A percentile compares a stretch with the other conserved stretches of the same genome.
These are phyloP conservation scores for Platanthera guangdongensis DNA, from an alignment of 106 monocot genomes.

Conservation along the genomic window DNA sequence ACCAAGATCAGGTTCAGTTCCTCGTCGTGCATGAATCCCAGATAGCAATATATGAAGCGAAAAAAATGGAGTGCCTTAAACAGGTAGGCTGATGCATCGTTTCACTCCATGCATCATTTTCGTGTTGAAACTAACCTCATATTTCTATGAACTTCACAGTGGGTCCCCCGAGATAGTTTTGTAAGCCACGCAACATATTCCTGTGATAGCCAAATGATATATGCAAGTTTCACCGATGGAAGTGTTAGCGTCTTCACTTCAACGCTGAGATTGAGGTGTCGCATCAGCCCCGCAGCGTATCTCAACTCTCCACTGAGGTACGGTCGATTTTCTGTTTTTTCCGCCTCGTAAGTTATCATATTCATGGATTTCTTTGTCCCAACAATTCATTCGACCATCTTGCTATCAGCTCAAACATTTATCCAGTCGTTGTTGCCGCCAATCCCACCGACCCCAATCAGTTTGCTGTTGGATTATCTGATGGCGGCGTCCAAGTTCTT, in stretches of 20 bases:
- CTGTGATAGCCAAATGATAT: constrained; percentile 27
- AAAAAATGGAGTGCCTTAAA: constrained; percentile 37
- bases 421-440: constrained; percentile 39
- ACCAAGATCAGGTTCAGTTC: constrained; percentile 32
- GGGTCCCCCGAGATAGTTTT: constrained; percentile 14
- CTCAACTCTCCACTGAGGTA: constrained; percentile 16
- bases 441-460: constrained; percentile 47
- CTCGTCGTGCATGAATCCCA: constrained; percentile 35
- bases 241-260: constrained; percentile 20
- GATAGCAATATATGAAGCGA: constrained; percentile 30
- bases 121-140: background rate
- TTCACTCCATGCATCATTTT: background rate
- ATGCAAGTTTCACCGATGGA: constrained; percentile 21
- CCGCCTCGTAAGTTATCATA: background rate
- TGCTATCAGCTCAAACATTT: constrained; percentile 26
- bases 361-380: background rate
- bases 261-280: constrained; percentile 22
- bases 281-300: constrained; percentile 21
- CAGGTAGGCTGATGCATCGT: constrained; percentile 14
- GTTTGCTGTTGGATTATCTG: constrained; percentile 53
- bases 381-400: background rate
- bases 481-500: constrained; percentile 47
- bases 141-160: constrained; percentile 7
- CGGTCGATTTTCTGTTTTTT: background rate
- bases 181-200: constrained; percentile 24